Conservation (phyloP, 768 basidiomycete species). For the Heimioporus sp. region DNA sequence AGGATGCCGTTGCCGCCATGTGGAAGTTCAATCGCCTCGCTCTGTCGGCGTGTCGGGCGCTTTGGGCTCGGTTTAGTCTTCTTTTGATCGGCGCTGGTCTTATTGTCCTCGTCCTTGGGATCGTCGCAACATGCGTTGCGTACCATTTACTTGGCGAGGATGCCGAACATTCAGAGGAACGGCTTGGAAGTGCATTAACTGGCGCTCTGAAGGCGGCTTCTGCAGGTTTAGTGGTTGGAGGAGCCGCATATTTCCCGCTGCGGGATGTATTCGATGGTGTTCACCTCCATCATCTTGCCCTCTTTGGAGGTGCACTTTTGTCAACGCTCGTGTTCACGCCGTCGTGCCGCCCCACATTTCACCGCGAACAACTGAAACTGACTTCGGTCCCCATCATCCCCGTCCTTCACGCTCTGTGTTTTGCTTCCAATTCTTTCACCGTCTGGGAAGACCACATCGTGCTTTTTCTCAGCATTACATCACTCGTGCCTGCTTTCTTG, state of each 20-base stretch:
- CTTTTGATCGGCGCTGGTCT: conserved; percentile 75
- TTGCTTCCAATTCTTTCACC: conserved; percentile 95
- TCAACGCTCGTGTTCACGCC: conserved; percentile 48
- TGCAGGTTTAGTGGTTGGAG: conserved; percentile 36
- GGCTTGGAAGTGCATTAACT: conserved; percentile 35
- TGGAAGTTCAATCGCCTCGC: conserved; percentile 35
- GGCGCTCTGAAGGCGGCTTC: conserved; percentile 34
- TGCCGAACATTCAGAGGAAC: conserved; percentile 40
- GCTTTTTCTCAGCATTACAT: conserved; percentile 69
- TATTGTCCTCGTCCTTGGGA: conserved; percentile 51
- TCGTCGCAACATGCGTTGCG: conserved; percentile 53
- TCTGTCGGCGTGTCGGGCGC: conserved; percentile 62
- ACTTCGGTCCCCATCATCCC: conserved; percentile 46
- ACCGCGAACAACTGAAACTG: conserved; percentile 24
- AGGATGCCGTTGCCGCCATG: conserved; percentile 11
- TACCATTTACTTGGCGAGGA: conserved; percentile 48
- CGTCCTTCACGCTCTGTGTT: conserved; percentile 68
- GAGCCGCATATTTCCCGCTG: conserved; percentile 33
- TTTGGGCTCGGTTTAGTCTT: conserved; percentile 96
- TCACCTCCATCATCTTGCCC: conserved; percentile 45
- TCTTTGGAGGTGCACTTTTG: conserved; percentile 48
- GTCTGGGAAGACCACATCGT: conserved; percentile 93
- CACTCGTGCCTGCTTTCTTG: conserved; percentile 57
- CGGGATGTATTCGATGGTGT: conserved; percentile 42
- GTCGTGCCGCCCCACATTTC: conserved; percentile 37